Base-by-base conservation (phyloP, 352 stramenopile genomes). In the Salisapilia sapeloensis region DNA sequence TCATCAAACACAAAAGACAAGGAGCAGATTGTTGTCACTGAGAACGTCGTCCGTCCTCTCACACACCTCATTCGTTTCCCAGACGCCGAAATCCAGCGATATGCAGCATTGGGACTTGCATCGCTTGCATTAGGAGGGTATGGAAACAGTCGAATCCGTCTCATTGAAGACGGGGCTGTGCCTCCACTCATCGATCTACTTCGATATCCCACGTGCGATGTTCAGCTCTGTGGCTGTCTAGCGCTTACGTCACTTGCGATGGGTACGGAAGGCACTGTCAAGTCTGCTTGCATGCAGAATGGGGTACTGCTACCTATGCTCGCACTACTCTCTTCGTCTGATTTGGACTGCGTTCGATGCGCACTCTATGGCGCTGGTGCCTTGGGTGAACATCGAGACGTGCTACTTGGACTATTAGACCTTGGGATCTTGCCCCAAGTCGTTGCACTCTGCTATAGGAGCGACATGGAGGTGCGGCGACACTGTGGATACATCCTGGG, bases 51-150 rank as follows among this genome's bases (percentile, higher is more conserved):
- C 26, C 70, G 86, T n/a, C 79, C 93, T 11, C 65, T 97, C 7
- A 86, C 93, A 10, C 95, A 97, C 43, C 49, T 98, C 27, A 66
- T 92, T 6, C 63, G 90, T 13, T 97, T 96, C 44, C 92, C 90
- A 4, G 90, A 98, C 40, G 60, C 90, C 7, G 83, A 97, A 50
- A 95, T 98, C 40, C 90, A 98, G 56, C 67, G 89, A 2, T 97
- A 94, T 35, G 90, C 92, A 10, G 76, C 85, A 4, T 60, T 97
- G 31, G 72, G 90, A 11, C 50, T 97, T 6, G 89, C 91, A 11
- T 91, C 77, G 15, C 50, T 98, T 15, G 82, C 76, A 1, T 55
- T 98, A 1, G 93, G 91, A 17, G 85, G 84, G 40, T 77, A 95
- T 40, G 70, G 71, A n/a, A 71, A 74, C 37, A 94, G 95, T 56